phyloP scores from a whole-genome alignment of 306 rosid species.

The Ochetophila trinervis region DNA sequence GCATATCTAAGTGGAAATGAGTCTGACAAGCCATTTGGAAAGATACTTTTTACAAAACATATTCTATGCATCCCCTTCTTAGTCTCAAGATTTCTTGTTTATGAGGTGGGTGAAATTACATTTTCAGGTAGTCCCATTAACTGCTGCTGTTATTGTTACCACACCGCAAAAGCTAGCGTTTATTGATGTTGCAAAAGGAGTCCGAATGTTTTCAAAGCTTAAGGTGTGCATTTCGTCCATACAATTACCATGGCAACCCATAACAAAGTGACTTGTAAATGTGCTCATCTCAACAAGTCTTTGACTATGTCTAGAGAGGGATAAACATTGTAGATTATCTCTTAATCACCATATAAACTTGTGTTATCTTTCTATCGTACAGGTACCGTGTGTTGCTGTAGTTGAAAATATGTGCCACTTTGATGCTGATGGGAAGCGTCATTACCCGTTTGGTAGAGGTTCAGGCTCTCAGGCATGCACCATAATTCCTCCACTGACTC shows the following conservation, averaged over 20 bases:
- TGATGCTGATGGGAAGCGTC: constrained; percentile 92
- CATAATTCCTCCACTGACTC: background rate
- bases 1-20: background rate
- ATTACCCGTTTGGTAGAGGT: constrained; percentile 94
- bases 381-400: constrained; percentile 98
- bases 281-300: no score
- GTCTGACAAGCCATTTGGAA: background rate
- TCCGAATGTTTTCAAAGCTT: constrained; percentile 97
- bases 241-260: constrained; percentile 3
- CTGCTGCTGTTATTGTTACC: constrained; percentile 95
- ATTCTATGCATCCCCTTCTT: background rate
- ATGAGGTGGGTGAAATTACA: constrained; percentile 29
- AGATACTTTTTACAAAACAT: background rate
- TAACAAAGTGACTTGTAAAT: background rate
- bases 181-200: constrained; percentile 99
- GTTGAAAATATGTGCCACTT: constrained; percentile 98
- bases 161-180: constrained; percentile 96
- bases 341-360: constrained; percentile 1
- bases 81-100: constrained; percentile 8
- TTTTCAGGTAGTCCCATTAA: constrained; percentile 80
- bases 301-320: background rate
- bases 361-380: constrained; percentile 21
- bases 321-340: background rate
- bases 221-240: constrained; percentile 54
- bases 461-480: constrained; percentile 85